A percentile compares a stretch with the other conserved stretches of the same genome.
These are phyloP conservation scores for Claviceps fusiformis DNA, from an alignment of 2,329 filamentous ascomycete species.

Conservation along the genomic window DNA sequence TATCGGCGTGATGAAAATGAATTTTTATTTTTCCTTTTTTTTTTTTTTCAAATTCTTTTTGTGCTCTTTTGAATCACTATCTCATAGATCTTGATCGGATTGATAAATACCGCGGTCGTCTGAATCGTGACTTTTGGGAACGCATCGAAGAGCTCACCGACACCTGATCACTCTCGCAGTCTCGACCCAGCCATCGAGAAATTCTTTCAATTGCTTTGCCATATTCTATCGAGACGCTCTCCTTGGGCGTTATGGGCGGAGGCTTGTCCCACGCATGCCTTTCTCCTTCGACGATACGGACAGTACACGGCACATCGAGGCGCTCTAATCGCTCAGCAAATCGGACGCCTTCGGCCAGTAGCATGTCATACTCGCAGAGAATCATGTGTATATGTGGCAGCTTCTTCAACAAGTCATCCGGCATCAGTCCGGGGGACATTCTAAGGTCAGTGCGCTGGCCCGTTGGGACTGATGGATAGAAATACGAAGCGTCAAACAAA, in stretches of 20 bases:
- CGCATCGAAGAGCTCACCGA: constrained; percentile 20
- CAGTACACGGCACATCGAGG: constrained; percentile 19
- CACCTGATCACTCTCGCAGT: constrained; percentile 22
- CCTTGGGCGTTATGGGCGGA: constrained; percentile 28
- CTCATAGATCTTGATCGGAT: constrained; percentile 20
- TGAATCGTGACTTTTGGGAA: constrained; percentile 18
- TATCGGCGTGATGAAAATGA: no score
- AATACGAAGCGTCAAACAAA: constrained; percentile 49
- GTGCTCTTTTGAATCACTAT: constrained; percentile 1
- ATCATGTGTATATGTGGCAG: constrained; percentile 43
- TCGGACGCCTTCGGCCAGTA: constrained; percentile 44
- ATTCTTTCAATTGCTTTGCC: constrained; percentile 27
- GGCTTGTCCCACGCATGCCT: constrained; percentile 37
- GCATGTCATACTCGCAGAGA: constrained; percentile 53
- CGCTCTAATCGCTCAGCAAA: constrained; percentile 44
- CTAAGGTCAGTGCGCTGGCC: constrained; percentile 36
- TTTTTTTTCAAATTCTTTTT: no score
- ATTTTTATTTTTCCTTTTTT: no score
- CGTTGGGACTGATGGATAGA: constrained; percentile 36
- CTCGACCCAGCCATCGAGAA: constrained; percentile 26
- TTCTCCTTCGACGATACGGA: constrained; percentile 31
- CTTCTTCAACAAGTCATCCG: constrained; percentile 36
- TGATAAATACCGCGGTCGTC: constrained; percentile 18
- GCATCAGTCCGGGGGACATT: constrained; percentile 44
- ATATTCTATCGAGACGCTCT: constrained; percentile 32